Conservation (phyloP, 73 alveolate species). For the Stentor coeruleus region DNA sequence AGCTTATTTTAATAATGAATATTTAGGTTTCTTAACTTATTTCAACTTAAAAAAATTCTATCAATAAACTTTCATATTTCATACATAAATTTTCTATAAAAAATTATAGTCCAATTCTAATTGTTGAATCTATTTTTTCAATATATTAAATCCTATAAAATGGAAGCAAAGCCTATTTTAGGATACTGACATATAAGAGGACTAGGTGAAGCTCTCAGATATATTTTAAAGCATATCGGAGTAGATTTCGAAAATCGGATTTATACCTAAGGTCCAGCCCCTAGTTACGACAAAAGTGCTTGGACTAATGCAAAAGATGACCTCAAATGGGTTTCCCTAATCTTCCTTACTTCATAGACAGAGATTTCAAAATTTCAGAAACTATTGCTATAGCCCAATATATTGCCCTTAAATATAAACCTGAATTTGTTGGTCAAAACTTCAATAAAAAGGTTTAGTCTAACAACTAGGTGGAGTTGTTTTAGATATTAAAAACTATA, state of each 20-base stretch:
- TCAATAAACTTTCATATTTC: too few relatives aligned
- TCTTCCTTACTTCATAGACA: slow-evolving; percentile 42
- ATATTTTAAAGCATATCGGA: slow-evolving; percentile 30
- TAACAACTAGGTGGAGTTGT: slow-evolving; percentile 27
- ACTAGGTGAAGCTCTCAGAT: slow-evolving; percentile 38
- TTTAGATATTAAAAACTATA: background rate
- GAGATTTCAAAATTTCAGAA: slow-evolving; percentile 31
- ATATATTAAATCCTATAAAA: background rate
- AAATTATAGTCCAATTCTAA: too few relatives aligned
- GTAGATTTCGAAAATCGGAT: slow-evolving; percentile 27
- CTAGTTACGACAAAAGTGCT: slow-evolving; percentile 14
- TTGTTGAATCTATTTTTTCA: background rate
- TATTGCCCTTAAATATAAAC: slow-evolving; percentile 32
- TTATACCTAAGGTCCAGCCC: slow-evolving; percentile 33
- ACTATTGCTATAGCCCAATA: slow-evolving; percentile 33
- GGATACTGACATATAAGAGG: slow-evolving; percentile 53
- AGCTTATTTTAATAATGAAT: too few relatives aligned
- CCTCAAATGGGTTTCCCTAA: slow-evolving; percentile 24
- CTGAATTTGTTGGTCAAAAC: slow-evolving; percentile 34
- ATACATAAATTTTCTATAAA: background rate
- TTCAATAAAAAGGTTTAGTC: slow-evolving; percentile 28
- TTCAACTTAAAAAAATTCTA: too few relatives aligned
- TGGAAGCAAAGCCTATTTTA: slow-evolving; percentile 20
- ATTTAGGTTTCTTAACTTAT: too few relatives aligned
- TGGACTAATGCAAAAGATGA: slow-evolving; percentile 32